Evolutionary conservation across 345 rosid genomes (phyloP), one percentile per base, ranked within the genome.

Genomic region (Populus tremula): DNA sequence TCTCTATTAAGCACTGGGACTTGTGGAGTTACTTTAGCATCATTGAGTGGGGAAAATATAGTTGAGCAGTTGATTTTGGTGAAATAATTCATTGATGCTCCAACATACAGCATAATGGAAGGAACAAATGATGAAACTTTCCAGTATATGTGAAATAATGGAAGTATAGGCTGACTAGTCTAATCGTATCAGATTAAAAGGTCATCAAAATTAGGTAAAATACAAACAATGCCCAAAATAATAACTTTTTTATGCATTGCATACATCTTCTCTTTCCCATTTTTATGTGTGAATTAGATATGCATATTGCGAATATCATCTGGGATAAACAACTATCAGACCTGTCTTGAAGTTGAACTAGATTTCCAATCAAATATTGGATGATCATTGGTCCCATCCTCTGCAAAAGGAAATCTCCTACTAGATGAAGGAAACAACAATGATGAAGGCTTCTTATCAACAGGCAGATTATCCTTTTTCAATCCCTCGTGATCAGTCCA

Each of bases 321-420:
- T n/a, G 17, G 68, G 79, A 72, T 6, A 78, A 43, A 38, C 23
- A 75, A 61, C 62, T 79, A 41, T 25, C 79, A 67, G 74, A 91
- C 99, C 99, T 96, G 94, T 85, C 61, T 89, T 31, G 89, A 86
- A 78, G 85, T 85, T 76, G 93, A 91, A 70, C 87, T 79, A 68
- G 92, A 59, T 87, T 91, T 94, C 98, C 96, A 96, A 81, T 92
- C 94, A 75, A 81, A 87, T 88, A 89, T 85, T 14, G 89, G 91
- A 83, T 88, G 94, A 77, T 86, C 91, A 81, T 79, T 88, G 80
- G 80, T 81, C 39, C 89, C 88, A 76, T 91, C 94, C 67, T 90
- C 97, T 31, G 88, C 74, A 56, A 80, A 88, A 63, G 95, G 85
- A 76, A 87, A 93, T 77, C 94, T 91, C 83, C 90, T 87, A 78